These are phyloP conservation scores for Coelastrella sp. DNA, from an alignment of 139 green algal genomes.

Conservation along the genomic window DNA sequence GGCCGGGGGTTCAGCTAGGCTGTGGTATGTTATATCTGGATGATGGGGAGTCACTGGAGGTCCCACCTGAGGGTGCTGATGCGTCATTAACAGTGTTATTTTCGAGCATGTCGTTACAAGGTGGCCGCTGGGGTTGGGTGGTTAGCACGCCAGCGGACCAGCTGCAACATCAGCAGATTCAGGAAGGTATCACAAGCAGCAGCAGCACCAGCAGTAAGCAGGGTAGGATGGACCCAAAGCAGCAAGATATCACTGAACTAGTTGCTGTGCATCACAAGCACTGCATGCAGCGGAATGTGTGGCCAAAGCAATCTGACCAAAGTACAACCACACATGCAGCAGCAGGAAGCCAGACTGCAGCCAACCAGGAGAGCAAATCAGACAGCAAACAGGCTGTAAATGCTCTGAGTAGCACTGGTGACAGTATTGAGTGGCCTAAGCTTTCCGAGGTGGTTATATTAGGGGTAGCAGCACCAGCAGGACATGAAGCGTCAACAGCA, in stretches of 20 bases:
- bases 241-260: too few species aligned
- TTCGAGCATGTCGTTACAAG: background rate
- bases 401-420: background rate
- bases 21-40: constrained; percentile 28
- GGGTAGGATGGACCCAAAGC: too few species aligned
- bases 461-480: background rate
- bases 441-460: background rate
- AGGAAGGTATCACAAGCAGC: too few species aligned
- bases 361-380: too few species aligned
- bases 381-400: background rate
- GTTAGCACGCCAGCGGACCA: background rate
- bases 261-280: background rate
- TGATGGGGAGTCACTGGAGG: background rate
- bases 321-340: too few species aligned
- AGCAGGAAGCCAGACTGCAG: too few species aligned
- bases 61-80: background rate
- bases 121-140: background rate
- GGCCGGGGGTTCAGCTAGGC: background rate
- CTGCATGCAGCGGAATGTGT: background rate
- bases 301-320: background rate
- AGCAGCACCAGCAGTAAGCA: too few species aligned
- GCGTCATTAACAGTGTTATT: background rate
- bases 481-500: background rate
- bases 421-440: background rate
- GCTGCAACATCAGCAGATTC: too few species aligned